Evolutionary conservation across 2,329 filamentous ascomycete genomes (phyloP).

Genomic region (Monosporascus cannonballus): DNA sequence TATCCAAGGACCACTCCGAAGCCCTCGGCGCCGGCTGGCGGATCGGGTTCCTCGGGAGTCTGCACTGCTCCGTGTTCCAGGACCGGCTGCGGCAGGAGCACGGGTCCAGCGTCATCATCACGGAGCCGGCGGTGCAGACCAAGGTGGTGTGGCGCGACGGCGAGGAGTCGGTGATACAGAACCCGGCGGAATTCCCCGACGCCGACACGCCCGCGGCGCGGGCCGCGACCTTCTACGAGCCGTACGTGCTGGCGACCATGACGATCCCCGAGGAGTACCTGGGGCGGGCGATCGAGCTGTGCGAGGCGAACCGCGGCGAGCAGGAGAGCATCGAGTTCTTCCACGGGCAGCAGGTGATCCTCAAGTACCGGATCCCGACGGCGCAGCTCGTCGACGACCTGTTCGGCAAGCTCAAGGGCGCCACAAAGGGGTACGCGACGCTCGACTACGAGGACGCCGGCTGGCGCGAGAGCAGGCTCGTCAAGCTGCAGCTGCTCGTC

Average conservation of each 20-base stretch:
- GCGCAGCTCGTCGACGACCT: constrained; percentile 92
- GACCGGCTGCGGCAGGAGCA: constrained; percentile 92
- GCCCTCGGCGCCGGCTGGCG: constrained; percentile 92
- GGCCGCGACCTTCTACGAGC: constrained; percentile 42
- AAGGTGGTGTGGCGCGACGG: constrained; percentile 76
- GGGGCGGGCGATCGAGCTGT: constrained; percentile 90
- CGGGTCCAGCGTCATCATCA: constrained; percentile 92
- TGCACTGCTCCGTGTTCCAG: constrained; percentile 99
- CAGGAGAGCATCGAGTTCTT: constrained; percentile 90
- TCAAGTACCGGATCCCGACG: constrained; percentile 85
- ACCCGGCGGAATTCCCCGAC: constrained; percentile 84
- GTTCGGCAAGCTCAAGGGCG: constrained; percentile 91
- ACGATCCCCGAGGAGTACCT: constrained; percentile 92
- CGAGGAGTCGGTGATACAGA: constrained; percentile 72
- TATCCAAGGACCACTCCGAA: constrained; percentile 91
- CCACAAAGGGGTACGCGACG: constrained; percentile 90
- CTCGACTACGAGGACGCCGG: constrained; percentile 96
- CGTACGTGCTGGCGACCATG: constrained; percentile 64
- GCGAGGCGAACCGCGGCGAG: constrained; percentile 80
- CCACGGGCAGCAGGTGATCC: constrained; percentile 83
- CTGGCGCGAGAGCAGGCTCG: constrained; percentile 72
- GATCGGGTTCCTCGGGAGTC: constrained; percentile 87
- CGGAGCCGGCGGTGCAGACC: constrained; percentile 89
- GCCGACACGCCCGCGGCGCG: constrained; percentile 41
- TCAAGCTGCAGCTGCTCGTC: constrained; percentile 87